Percentiles rank a stretch among this genome's conserved stretches.
phyloP scores from a whole-genome alignment of 176 grass and related monocot genomes.

The Hordeum vulgare region MorexV3_pseudomolecules_assembly NC_058518.1:51204013-51204512 shows the following conservation, averaged over 20 bases:
- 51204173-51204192: not conserved
- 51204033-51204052: too few relatives aligned
- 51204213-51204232: slow-evolving; percentile 83
- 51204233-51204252: slow-evolving; percentile 84
- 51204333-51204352: not conserved
- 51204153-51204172: not conserved
- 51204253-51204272: slow-evolving; percentile 72
- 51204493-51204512: slow-evolving; percentile 87
- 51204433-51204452: slow-evolving; percentile 94
- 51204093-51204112: not conserved
- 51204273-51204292: slow-evolving; percentile 81
- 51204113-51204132: not conserved
- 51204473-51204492: slow-evolving; percentile 89
- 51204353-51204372: slow-evolving; percentile 1
- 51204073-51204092: not conserved
- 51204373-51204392: slow-evolving; percentile 1
- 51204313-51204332: not conserved
- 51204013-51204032: too few relatives aligned
- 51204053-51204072: not conserved
- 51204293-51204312: slow-evolving; percentile 73
- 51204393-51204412: slow-evolving; percentile 7
- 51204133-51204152: not conserved
- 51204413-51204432: slow-evolving; percentile 78
- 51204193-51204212: slow-evolving; percentile 76
- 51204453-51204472: slow-evolving; percentile 91